Conservation (phyloP, 257 asterid species). For the Schizonepeta tenuifolia region DNA sequence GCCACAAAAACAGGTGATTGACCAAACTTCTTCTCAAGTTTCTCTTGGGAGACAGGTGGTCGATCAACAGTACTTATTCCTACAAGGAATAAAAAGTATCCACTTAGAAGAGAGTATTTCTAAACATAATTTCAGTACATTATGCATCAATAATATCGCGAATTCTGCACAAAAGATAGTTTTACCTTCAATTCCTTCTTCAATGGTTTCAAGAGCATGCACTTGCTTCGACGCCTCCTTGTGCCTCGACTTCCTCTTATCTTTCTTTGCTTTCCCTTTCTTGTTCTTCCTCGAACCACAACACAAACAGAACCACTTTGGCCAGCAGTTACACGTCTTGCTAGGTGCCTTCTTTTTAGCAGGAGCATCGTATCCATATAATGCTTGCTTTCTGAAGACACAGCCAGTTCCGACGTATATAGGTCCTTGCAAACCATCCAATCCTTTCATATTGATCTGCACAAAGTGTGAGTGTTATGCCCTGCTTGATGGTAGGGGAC, state of each 20-base stretch:
- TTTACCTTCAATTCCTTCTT: conserved; percentile 78
- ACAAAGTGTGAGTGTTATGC: conserved; percentile 32
- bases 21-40: conserved; percentile 82
- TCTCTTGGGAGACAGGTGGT: conserved; percentile 56
- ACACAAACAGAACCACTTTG: conserved; percentile 77
- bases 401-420: conserved; percentile 94
- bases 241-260: conserved; percentile 61
- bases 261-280: conserved; percentile 65
- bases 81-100: conserved; percentile 35
- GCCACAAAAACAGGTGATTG: conserved; percentile 84
- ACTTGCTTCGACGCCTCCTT: conserved; percentile 89
- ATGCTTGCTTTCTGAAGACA: conserved; percentile 89
- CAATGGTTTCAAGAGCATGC: conserved; percentile 91
- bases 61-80: conserved; percentile 43
- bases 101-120: not conserved
- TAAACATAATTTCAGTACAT: not conserved
- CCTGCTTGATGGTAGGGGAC: conserved; percentile 6
- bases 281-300: conserved; percentile 61
- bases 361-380: conserved; percentile 87
- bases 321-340: conserved; percentile 91
- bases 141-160: not conserved
- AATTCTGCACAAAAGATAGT: not conserved
- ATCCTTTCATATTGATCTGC: conserved; percentile 96
- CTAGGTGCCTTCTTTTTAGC: conserved; percentile 73
- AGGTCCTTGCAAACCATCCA: conserved; percentile 98